Evolutionary conservation across 495 filamentous ascomycete species (phyloP), one percentile per base, ranked within the genome.

Genomic region (Xylaria flabelliformis): DNA sequence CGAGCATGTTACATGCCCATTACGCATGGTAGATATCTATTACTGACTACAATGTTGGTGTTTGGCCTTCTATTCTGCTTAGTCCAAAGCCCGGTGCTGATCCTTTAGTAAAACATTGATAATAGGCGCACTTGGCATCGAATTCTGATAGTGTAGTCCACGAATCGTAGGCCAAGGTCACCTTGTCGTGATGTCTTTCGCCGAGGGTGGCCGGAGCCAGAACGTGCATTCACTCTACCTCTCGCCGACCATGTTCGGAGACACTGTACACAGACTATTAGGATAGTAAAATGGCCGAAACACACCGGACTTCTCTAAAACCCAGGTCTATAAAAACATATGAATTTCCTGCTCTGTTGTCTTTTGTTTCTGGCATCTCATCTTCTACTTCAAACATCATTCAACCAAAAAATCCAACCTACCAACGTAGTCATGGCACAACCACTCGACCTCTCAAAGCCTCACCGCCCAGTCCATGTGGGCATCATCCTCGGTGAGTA

Each of bases 401-500:
- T 9, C 1, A n/a, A 10, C 15, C 5, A 34, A 21, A 51, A 66
- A 46, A 26, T 65, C 24, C 15, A 48, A 46, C n/a, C 24, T 17
- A 48, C 34, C 17, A 66, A 36, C 21, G 32, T 4, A 67, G 21
- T 17, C 50, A 67, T 67, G 65, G 50, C 65, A 10, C 64, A 67
- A 24, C 50, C 50, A 12, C 19, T 67, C n/a, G 7, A 67, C 13
- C 65, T 67, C 50, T 10, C 65, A 8, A 56, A 67, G n/a, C 65
- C 65, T 17, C 50, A 67, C 50, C 65, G 65, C 34, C 9, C 29
- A 32, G 56, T 67, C 2, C 50, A 56, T 15, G 65, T 67, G 50
- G 65, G 65, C 21, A 36, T 67, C 36, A 55, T 67, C 34, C 65
- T 67, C 21, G 41, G 65, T 67, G 12, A 24, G 65, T 67, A 19